phyloP scores from a whole-genome alignment of 139 green algal species.

The Tetratostichococcus sp. region DNA sequence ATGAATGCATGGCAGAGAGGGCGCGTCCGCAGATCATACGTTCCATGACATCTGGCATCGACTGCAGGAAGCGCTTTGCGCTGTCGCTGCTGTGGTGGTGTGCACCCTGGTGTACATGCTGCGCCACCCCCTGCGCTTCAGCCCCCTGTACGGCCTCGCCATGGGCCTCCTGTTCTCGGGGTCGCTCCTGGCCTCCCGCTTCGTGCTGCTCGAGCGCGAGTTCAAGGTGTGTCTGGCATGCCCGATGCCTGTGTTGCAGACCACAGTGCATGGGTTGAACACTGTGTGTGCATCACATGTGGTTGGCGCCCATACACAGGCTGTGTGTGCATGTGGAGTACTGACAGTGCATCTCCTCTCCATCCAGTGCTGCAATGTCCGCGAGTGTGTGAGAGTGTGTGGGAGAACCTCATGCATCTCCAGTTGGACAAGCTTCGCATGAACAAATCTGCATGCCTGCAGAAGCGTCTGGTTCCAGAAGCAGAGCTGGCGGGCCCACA shows the following conservation, averaged over 20 bases:
- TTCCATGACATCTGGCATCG: too few relatives aligned
- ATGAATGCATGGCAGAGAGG: too few relatives aligned
- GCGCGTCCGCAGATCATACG: too few relatives aligned
- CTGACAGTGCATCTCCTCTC: neutral
- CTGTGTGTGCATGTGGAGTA: neutral
- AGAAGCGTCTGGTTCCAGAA: conserved; percentile 35
- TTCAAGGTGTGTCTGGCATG: conserved; percentile 37
- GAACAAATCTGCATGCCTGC: neutral
- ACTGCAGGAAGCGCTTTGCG: neutral
- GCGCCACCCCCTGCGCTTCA: conserved; percentile 22
- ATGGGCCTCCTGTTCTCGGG: conserved; percentile 21
- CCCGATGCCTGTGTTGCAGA: too few relatives aligned
- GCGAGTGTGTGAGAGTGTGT: too few relatives aligned
- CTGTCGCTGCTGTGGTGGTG: neutral
- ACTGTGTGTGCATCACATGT: too few relatives aligned
- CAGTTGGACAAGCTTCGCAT: too few relatives aligned
- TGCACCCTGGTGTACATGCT: conserved; percentile 18
- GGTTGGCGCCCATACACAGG: too few relatives aligned
- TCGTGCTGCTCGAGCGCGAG: conserved; percentile 27
- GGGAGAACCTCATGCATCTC: too few relatives aligned
- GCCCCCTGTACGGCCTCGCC: conserved; percentile 23
- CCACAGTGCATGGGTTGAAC: too few relatives aligned
- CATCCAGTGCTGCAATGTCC: neutral
- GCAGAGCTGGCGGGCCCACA: conserved; percentile 48
- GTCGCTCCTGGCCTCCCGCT: conserved; percentile 19